Base-by-base conservation (phyloP, 1,284 basidiomycete genomes). In the Moesziomyces sp. region DNA sequence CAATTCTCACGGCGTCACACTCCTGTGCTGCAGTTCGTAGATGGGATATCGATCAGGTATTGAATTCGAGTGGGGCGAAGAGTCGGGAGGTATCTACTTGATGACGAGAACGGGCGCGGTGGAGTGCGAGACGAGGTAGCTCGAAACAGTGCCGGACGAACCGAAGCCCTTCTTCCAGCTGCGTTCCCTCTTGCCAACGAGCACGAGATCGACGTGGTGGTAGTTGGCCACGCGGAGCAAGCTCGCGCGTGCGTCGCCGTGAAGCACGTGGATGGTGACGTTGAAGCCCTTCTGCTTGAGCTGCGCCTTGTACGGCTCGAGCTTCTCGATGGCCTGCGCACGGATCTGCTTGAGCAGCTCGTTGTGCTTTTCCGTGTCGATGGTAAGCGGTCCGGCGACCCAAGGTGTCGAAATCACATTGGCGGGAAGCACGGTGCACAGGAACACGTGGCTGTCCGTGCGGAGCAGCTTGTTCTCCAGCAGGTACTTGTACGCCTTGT, bases 181-280 rank as follows among this genome's bases (percentile, higher is more conserved):
- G n/a, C 65, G 59, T 63, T 76, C 74, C 38, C 77, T 53, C 61
- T 77, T 77, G 10, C 78, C 76, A 24, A 78, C 67, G 13, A 78
- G 46, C 3, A 79, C 58, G 14, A 76, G 51, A 54, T 81, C 78
- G 18, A 76, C 77, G 30, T 76, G 58, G 63, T 83, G 81, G 61
- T 74, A 79, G 57, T 58, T 71, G 4, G 76, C 61, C 2, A 83
- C 80, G 30, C 79, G 60, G 14, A 83, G 53, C 30, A 83, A 58
- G 28, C 62, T 66, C 4, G 78, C 78, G 6, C 79, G 57, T 0
- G 78, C 67, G 23, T 81, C 78, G 30, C 81, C 81, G 65, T 83
- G 81, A 7, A 81, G 70, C 13, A 80, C 74, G 64, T 83, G 81
- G 55, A 82, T 66, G 6, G 81, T 83, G 18, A 80, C 78, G n/a